Conservation (phyloP, 2,329 filamentous ascomycete genomes). For the Stagonosporopsis rhizophila region DNA sequence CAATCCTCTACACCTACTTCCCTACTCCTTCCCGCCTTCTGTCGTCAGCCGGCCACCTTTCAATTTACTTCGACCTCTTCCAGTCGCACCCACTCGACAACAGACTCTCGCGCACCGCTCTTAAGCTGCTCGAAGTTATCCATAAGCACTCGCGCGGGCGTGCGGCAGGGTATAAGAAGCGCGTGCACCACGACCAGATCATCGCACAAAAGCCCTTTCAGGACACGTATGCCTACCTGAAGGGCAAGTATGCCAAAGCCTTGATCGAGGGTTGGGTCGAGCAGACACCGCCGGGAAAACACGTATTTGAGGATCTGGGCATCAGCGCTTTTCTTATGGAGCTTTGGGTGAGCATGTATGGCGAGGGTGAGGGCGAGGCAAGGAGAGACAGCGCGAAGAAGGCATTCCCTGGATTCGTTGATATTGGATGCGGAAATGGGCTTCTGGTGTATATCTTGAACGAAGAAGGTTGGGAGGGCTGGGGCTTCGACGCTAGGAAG, state of each 20-base stretch:
- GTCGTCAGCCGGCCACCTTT: constrained; percentile 50
- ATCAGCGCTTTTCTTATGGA: constrained; percentile 94
- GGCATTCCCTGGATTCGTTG: constrained; percentile 85
- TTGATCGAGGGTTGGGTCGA: constrained; percentile 84
- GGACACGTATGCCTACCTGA: constrained; percentile 80
- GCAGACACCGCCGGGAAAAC: constrained; percentile 84
- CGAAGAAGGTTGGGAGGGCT: constrained; percentile 81
- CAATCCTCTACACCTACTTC: constrained; percentile 74
- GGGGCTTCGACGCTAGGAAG: constrained; percentile 88
- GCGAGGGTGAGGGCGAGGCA: constrained; percentile 16
- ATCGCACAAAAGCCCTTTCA: constrained; percentile 80
- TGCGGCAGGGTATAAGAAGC: constrained; percentile 74
- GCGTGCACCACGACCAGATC: constrained; percentile 82
- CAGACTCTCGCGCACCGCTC: constrained; percentile 71
- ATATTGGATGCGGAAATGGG: constrained; percentile 95
- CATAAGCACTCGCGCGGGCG: constrained; percentile 76
- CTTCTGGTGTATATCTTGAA: constrained; percentile 84
- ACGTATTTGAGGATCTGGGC: constrained; percentile 91
- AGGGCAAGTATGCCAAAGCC: constrained; percentile 75
- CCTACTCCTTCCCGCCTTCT: constrained; percentile 26
- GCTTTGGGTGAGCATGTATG: constrained; percentile 87
- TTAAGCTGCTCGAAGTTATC: constrained; percentile 71
- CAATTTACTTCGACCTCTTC: constrained; percentile 62
- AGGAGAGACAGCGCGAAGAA: constrained; percentile 21
- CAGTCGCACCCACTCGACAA: constrained; percentile 46